Percentiles rank a stretch among this genome's conserved stretches.
These are phyloP conservation scores for Hanseniaspora thailandica DNA, from an alignment of 805 yeast species.

Conservation along the genomic window DNA sequence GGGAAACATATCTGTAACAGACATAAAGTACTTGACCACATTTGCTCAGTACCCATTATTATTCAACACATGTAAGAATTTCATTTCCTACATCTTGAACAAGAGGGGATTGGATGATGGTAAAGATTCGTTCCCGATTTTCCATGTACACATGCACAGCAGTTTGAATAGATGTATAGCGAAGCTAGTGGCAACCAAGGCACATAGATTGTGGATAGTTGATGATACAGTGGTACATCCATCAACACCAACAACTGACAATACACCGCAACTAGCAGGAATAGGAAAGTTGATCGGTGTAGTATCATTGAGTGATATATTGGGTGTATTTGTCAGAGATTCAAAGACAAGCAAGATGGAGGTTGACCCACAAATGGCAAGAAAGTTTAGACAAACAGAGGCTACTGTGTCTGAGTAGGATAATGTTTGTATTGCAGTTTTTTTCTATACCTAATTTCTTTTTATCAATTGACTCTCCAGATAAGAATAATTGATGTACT, in stretches of 20 bases:
- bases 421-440: neutral
- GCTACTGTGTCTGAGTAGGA: neutral
- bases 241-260: constrained; percentile 9
- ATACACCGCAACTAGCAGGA: constrained; percentile 1
- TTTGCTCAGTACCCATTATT: constrained; percentile 77
- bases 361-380: constrained; percentile 76
- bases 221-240: constrained; percentile 33
- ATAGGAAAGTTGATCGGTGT: constrained; percentile 85
- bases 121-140: constrained; percentile 91
- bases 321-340: constrained; percentile 62
- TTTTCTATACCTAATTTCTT: neutral
- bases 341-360: constrained; percentile 46
- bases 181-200: constrained; percentile 84
- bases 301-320: constrained; percentile 78
- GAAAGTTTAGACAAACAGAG: constrained; percentile 52
- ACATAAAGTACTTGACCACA: constrained; percentile 79
- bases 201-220: constrained; percentile 82
- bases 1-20: constrained; percentile 91
- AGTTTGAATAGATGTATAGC: constrained; percentile 84
- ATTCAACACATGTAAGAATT: constrained; percentile 74
- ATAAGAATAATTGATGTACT: no score
- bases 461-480: neutral
- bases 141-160: constrained; percentile 73
- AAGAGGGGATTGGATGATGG: constrained; percentile 88
- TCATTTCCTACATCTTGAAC: constrained; percentile 72